Conservation (phyloP, 2,329 filamentous ascomycete species). For the Cordyceps sp. region DNA sequence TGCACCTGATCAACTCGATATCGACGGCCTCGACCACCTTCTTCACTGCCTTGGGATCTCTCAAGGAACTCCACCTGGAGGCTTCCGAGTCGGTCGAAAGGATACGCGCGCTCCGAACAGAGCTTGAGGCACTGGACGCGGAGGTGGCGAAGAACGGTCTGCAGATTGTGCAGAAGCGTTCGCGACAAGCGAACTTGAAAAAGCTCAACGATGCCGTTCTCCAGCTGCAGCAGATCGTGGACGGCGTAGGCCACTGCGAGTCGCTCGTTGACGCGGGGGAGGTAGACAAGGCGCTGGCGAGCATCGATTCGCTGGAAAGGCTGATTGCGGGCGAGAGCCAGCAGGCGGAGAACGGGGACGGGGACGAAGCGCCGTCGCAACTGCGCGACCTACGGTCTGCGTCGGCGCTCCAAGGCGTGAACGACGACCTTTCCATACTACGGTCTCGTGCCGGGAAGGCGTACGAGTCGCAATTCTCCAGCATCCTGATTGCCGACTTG, state of each 20-base stretch:
- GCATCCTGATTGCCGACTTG: slow-evolving; percentile 62
- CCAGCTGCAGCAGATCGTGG: slow-evolving; percentile 66
- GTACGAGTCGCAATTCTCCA: slow-evolving; percentile 68
- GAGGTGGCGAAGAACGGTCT: slow-evolving; percentile 77
- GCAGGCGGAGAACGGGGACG: slow-evolving; percentile 6
- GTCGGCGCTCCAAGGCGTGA: slow-evolving; percentile 64
- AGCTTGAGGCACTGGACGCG: slow-evolving; percentile 65
- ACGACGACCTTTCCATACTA: slow-evolving; percentile 58
- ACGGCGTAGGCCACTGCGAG: slow-evolving; percentile 62
- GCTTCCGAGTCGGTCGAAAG: slow-evolving; percentile 78
- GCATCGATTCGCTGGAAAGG: slow-evolving; percentile 61
- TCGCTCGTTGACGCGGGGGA: slow-evolving; percentile 68
- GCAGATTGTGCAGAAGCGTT: slow-evolving; percentile 69
- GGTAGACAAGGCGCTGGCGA: slow-evolving; percentile 62
- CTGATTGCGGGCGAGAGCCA: slow-evolving; percentile 60
- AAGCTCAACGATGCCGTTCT: slow-evolving; percentile 68
- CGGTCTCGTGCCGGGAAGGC: slow-evolving; percentile 71
- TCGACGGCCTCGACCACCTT: slow-evolving; percentile 92
- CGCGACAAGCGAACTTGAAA: slow-evolving; percentile 67
- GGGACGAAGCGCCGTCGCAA: slow-evolving; percentile 14
- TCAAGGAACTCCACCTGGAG: slow-evolving; percentile 82
- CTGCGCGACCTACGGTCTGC: slow-evolving; percentile 59
- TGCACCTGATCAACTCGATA: slow-evolving; percentile 91
- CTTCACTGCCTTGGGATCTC: slow-evolving; percentile 80
- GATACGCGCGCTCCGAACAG: slow-evolving; percentile 66